Base-by-base conservation (phyloP, 2,329 filamentous ascomycete species). In the Xylariaceae sp. region DNA sequence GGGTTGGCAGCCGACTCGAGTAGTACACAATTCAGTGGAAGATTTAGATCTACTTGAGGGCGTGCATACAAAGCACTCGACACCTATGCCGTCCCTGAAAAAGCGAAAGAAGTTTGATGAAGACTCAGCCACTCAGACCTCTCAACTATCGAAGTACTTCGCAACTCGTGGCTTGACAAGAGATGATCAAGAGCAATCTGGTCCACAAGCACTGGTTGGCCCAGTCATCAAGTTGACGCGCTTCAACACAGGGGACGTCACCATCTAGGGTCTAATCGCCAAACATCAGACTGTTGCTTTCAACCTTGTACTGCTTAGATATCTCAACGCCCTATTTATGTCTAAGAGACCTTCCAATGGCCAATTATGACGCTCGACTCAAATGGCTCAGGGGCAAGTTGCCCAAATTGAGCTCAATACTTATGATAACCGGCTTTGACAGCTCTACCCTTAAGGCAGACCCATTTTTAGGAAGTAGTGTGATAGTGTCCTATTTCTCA, bases 11-110 rank as follows among this genome's bases (percentile, higher is more conserved):
- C 61, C 66, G 37, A 11, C 55, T 23, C 53, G 51, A 39, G 13
- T 60, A 8, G 65, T 66, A n/a, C 51, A 65, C 15, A 65, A 68
- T 37, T 65, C 66, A 7, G 52, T 69, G 7, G 63, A 69, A 60
- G 64, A 68, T 52, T 56, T 70, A 11, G 50, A 56, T 11, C 8
- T 55, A 9, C n/a, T 57, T 61, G 62, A 30, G 57, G 62, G 4
- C 17, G 61, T 8, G 1, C 15, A 30, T 1, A 10, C 49, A 15
- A 35, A 30, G 9, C 13, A 44, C 2, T 3, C 8, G 44, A 17
- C 10, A 15, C 13, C n/a, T 15, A 47, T 49, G 6, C 5, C 13
- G 9, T 39, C 49, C 34, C 6, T 4, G 1, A 41, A 23, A 10
- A 53, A 60, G 44, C 47, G 48, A 51, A 53, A 35, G n/a, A 9